Percentiles rank a stretch among this genome's conserved stretches.
Evolutionary conservation across 805 yeast species (phyloP).

Genomic region (Candida jianshihensis): DNA sequence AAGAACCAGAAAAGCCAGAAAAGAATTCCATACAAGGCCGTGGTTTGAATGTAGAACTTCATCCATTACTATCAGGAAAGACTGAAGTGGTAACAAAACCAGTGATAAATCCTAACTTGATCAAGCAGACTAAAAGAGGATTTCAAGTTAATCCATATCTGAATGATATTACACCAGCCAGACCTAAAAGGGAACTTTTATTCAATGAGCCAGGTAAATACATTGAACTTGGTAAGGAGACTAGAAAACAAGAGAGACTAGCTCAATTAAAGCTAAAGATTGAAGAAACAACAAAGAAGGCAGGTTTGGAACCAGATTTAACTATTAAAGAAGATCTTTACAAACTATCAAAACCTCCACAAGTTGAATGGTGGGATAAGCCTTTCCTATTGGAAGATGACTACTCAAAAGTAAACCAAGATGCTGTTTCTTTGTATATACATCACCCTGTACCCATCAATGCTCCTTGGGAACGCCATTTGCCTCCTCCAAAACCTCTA

Average conservation of each 20-base stretch:
- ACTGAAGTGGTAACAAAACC: slow-evolving; percentile 3
- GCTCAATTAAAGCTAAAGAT: slow-evolving; percentile 27
- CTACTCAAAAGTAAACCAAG: slow-evolving; percentile 32
- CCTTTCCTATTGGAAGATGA: slow-evolving; percentile 37
- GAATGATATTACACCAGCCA: slow-evolving; percentile 5
- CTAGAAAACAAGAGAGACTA: slow-evolving; percentile 34
- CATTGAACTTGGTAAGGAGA: slow-evolving; percentile 34
- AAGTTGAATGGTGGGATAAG: slow-evolving; percentile 86
- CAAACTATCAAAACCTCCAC: slow-evolving; percentile 46
- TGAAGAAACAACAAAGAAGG: slow-evolving; percentile 32
- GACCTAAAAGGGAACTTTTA: slow-evolving; percentile 32
- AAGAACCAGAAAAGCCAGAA: neutral
- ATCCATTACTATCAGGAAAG: slow-evolving; percentile 23
- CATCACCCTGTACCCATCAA: slow-evolving; percentile 74
- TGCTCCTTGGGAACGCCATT: slow-evolving; percentile 49
- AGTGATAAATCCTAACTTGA: slow-evolving; percentile 19
- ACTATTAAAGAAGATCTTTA: slow-evolving; percentile 51
- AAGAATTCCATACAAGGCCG: slow-evolving; percentile 1
- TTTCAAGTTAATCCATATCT: slow-evolving; percentile 30
- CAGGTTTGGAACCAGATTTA: slow-evolving; percentile 41
- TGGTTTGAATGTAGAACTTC: slow-evolving; percentile 23
- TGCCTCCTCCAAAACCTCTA: slow-evolving; percentile 36
- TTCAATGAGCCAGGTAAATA: slow-evolving; percentile 63
- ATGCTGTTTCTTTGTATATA: slow-evolving; percentile 55
- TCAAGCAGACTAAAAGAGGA: slow-evolving; percentile 18